Base-by-base conservation (phyloP, 2,329 filamentous ascomycete genomes). In the Trichoderma atrobrunneum region DNA sequence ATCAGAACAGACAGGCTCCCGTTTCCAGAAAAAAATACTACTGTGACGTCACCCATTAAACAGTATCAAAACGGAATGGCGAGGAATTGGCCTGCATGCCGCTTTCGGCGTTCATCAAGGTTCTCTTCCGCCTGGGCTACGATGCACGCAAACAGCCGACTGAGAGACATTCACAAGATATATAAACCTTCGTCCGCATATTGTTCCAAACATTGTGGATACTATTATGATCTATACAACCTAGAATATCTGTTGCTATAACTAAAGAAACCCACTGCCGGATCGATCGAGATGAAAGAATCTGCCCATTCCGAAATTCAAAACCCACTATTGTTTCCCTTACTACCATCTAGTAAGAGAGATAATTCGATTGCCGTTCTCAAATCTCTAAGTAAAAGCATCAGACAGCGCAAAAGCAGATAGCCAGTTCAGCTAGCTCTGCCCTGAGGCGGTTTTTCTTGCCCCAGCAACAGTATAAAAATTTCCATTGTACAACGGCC, bases 191-290 rank as follows among this genome's bases (percentile, higher is more conserved):
- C 21, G 6, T 21, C 48, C 48, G 32, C 59, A 62, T 34, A 62
- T 26, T n/a, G n/a, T 24, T 24, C 11, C 59, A 28, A 21, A 11
- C 14, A 30, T 63, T 1, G 24, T 67, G 36, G 57, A 51, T 70
- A 21, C 28, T 61, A 70, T 70, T 62, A 34, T 39, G 21, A 54
- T 59, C 64, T 67, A 67, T 67, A 43, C 51, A 67, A 61, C n/a
- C 21, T 62, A 51, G 43, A 14, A 62, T 70, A 62, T 30, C 60
- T 34, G 51, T 24, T 26, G 56, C 56, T 32, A 26, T 32, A 51
- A 36, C 24, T 14, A 26, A 61, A 59, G n/a, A 28, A 61, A 12
- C 36, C 39, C 36, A 21, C 24, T 28, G 39, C 34, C 11, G 7
- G 34, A 39, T 62, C 51, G 34, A 34, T 36, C 66, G 14, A 24